Percentiles rank a stretch among this genome's conserved stretches.
Evolutionary conservation across 257 asterid species (phyloP).

Genomic region (Mitragyna speciosa): DNA sequence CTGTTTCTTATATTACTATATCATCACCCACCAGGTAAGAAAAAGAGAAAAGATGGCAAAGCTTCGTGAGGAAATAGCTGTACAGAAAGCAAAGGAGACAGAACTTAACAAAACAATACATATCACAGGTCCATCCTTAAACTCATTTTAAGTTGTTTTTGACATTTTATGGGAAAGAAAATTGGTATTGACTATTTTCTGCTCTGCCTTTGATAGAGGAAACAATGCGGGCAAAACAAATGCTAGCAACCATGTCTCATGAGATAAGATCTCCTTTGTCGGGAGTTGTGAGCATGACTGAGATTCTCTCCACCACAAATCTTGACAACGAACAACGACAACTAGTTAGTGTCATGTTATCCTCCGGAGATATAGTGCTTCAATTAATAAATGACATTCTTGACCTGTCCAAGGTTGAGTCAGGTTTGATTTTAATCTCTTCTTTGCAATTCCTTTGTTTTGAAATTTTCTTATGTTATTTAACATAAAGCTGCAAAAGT

Average conservation of each 20-base stretch:
- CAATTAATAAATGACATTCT: conserved; percentile 87
- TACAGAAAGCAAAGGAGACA: conserved; percentile 89
- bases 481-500: background rate
- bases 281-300: conserved; percentile 92
- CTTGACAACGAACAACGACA: conserved; percentile 80
- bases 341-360: conserved; percentile 46
- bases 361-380: conserved; percentile 63
- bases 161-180: conserved; percentile 2
- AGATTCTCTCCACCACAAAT: conserved; percentile 73
- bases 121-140: conserved; percentile 58
- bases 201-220: conserved; percentile 54
- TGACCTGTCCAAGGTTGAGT: conserved; percentile 79
- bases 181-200: conserved; percentile 14
- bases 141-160: background rate
- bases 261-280: conserved; percentile 93
- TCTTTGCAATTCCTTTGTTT: background rate
- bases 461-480: background rate
- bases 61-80: conserved; percentile 90
- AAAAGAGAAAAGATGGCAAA: conserved; percentile 84
- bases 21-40: conserved; percentile 46
- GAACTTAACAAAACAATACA: conserved; percentile 90
- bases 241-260: conserved; percentile 96
- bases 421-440: conserved; percentile 34
- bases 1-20: background rate
- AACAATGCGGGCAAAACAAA: conserved; percentile 91